Conservation (phyloP, 2,329 filamentous ascomycete species). For the Fusarium napiforme region DNA sequence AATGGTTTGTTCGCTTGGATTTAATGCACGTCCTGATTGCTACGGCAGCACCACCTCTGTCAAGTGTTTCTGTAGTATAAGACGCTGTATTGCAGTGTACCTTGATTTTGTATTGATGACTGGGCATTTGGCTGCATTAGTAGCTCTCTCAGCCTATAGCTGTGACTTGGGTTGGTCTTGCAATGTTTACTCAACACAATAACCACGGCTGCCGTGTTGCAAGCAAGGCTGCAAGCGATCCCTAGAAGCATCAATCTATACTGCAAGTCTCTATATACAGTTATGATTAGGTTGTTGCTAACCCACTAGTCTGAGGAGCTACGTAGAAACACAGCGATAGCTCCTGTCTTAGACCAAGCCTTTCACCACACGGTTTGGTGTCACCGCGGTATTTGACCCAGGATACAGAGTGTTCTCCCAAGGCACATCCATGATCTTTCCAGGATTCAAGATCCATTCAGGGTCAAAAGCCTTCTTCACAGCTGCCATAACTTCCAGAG, state of each 20-base stretch:
- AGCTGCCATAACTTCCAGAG: conserved; percentile 83
- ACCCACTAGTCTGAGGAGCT: neutral
- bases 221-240: neutral
- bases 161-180: neutral
- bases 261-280: neutral
- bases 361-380: conserved; percentile 35
- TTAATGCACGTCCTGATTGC: too few species aligned
- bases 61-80: neutral
- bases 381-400: conserved; percentile 36
- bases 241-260: neutral
- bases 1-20: neutral
- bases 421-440: conserved; percentile 86
- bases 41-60: neutral
- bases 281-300: neutral
- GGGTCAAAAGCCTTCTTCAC: conserved; percentile 88
- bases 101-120: neutral
- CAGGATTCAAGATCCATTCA: conserved; percentile 89
- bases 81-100: neutral
- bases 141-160: neutral
- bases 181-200: neutral
- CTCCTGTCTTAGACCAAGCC: neutral
- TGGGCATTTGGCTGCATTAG: neutral
- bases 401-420: conserved; percentile 44
- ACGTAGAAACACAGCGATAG: neutral
- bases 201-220: neutral